These are phyloP conservation scores for Vitis rotundifolia DNA, from an alignment of 164 flowering plant genomes.

Conservation along the genomic window DNA sequence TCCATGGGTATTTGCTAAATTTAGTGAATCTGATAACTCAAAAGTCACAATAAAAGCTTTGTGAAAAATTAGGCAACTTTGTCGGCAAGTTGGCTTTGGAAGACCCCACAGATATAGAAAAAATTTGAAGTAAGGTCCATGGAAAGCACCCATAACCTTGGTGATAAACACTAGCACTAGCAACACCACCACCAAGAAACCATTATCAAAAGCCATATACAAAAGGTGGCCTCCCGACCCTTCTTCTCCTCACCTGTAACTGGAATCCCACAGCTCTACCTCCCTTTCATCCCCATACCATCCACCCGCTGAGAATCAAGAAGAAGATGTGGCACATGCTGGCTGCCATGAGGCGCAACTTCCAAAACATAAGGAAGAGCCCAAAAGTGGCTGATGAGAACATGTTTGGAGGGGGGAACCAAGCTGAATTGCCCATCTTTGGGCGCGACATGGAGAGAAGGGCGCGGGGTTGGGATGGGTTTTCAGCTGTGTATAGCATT, in stretches of 20 bases:
- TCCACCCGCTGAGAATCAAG: not conserved
- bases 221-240: not conserved
- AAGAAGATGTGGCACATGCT: conserved; percentile 33
- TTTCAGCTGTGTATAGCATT: conserved; percentile 12
- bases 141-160: conserved; percentile 23
- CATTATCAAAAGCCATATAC: conserved; percentile 22
- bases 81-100: conserved; percentile 24
- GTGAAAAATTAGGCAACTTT: conserved; percentile 18
- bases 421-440: conserved; percentile 9
- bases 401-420: conserved; percentile 27
- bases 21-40: no score
- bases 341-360: conserved; percentile 26
- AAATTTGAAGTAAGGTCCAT: conserved; percentile 14
- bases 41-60: no score
- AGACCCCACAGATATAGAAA: conserved; percentile 27
- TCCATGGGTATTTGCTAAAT: no score
- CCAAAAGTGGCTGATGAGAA: conserved; percentile 63
- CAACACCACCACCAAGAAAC: conserved; percentile 23
- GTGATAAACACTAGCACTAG: conserved; percentile 40
- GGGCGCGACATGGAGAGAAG: not conserved
- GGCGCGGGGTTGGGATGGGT: conserved; percentile 5
- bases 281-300: not conserved
- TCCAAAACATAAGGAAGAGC: conserved; percentile 40
- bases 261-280: not conserved
- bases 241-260: not conserved